Evolutionary conservation across 2,329 filamentous ascomycete genomes (phyloP), one percentile per base, ranked within the genome.

Genomic region (Reticulascus tulasneorum): DNA sequence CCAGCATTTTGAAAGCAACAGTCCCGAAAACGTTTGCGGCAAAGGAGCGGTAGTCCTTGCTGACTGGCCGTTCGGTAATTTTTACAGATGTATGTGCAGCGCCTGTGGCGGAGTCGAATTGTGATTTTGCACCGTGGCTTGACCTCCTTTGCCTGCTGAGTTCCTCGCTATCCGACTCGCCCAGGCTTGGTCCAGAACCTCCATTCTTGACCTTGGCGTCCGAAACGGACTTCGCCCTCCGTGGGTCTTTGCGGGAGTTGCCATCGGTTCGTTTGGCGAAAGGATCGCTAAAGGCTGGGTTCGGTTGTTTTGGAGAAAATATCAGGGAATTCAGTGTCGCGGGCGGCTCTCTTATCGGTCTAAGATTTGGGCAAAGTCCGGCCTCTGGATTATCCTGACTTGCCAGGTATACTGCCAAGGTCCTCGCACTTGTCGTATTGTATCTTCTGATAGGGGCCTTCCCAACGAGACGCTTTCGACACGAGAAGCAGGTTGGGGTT

Each of bases 401-500:
- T 9, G 88, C 86, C 33, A 94, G 71, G 51, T 86, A 86, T 37
- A 86, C 77, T 10, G 89, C 89, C 21, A 95, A 63, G 2, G 85
- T 86, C 50, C 87, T 77, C 8, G 89, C 88, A 51, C 87, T 94
- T 29, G 88, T 79, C 16, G 83, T 75, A 38, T 84, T 94, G 51
- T 90, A 93, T 51, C 83, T 76, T 42, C 87, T 81, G 48, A 88
- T 75, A 3, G 87, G 87, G 1, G 75, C 75, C 45, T 78, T 77
- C 22, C 74, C 77, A 18, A 78, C 74, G 25, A 82, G 64, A 47
- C 84, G 76, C 58, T 76, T 84, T 37, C 85, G 79, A 56, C 78
- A 88, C 43, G 82, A 88, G 53, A 91, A 84, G 63, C 89, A 95
- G 11, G 86, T 91, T 11, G 86, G 64, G 2, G 81, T 91, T 23